phyloP scores from a whole-genome alignment of 2,329 filamentous ascomycete genomes.

The Colletotrichum destructivum region DNA sequence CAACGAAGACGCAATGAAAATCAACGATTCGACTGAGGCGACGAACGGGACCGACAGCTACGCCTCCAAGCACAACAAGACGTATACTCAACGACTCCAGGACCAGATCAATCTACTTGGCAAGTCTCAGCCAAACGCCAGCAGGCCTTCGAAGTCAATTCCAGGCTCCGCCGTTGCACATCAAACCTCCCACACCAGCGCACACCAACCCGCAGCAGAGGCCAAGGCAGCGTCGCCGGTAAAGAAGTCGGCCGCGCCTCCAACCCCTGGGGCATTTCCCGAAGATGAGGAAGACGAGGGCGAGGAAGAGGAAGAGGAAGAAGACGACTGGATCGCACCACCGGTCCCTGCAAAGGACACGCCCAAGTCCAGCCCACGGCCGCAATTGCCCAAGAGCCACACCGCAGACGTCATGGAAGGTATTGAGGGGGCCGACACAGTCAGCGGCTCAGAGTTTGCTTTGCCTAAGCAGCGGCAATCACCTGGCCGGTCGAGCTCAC shows the following conservation, averaged over 20 bases:
- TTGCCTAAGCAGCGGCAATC: constrained; percentile 58
- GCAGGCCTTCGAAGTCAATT: constrained; percentile 65
- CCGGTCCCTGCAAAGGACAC: constrained; percentile 52
- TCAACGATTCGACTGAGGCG: constrained; percentile 63
- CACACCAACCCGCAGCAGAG: constrained; percentile 49
- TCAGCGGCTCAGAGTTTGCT: constrained; percentile 63
- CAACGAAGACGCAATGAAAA: constrained; percentile 69
- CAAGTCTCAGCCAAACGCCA: constrained; percentile 66
- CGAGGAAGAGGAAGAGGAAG: constrained; percentile 56
- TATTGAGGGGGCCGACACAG: constrained; percentile 63
- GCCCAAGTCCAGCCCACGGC: constrained; percentile 61
- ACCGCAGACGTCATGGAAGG: constrained; percentile 75
- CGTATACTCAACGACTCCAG: constrained; percentile 92
- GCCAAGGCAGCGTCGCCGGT: constrained; percentile 52
- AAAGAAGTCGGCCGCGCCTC: constrained; percentile 49
- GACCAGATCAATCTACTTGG: constrained; percentile 88
- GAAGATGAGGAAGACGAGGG: constrained; percentile 63
- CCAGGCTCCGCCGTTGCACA: constrained; percentile 55
- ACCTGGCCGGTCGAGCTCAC: constrained; percentile 52
- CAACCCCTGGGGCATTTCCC: constrained; percentile 73
- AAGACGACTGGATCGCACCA: constrained; percentile 75
- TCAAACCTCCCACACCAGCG: constrained; percentile 45
- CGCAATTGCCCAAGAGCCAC: constrained; percentile 71
- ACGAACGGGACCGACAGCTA: constrained; percentile 63
- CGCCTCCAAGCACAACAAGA: constrained; percentile 79